These are phyloP conservation scores for Astrocystis sublimbata DNA, from an alignment of 495 filamentous ascomycete species.

Conservation along the genomic window DNA sequence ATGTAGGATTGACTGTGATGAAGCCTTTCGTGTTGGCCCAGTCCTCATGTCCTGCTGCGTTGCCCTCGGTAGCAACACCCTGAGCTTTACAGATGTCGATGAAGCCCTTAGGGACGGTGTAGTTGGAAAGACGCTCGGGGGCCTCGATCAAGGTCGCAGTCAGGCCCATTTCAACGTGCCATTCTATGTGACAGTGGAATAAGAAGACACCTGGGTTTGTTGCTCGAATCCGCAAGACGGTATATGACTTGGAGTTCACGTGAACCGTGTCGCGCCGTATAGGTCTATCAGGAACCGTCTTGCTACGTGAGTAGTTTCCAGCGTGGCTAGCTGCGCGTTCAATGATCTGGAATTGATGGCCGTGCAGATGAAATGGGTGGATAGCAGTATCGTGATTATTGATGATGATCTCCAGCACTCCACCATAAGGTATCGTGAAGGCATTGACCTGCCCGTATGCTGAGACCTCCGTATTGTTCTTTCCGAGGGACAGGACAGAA, in stretches of 20 bases:
- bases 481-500: constrained; percentile 65
- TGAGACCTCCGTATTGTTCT: constrained; percentile 56
- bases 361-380: constrained; percentile 61
- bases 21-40: constrained; percentile 61
- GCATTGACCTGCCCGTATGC: constrained; percentile 79
- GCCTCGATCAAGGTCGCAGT: constrained; percentile 71
- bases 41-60: constrained; percentile 73
- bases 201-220: constrained; percentile 78
- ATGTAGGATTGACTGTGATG: constrained; percentile 40
- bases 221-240: constrained; percentile 59
- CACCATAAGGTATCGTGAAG: constrained; percentile 61
- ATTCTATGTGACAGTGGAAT: constrained; percentile 83
- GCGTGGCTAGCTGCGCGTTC: constrained; percentile 45
- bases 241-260: constrained; percentile 55
- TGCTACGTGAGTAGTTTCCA: constrained; percentile 42
- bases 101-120: constrained; percentile 64
- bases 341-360: constrained; percentile 78
- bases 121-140: constrained; percentile 59
- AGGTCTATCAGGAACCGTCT: constrained; percentile 44
- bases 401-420: constrained; percentile 75
- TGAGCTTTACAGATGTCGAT: constrained; percentile 56
- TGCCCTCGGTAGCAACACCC: constrained; percentile 58
- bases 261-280: constrained; percentile 59
- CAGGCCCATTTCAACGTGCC: constrained; percentile 75
- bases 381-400: constrained; percentile 73